Evolutionary conservation across 208 protist genomes (phyloP), one percentile per base, ranked within the genome.

Genomic region (Crithidia fasciculata): DNA sequence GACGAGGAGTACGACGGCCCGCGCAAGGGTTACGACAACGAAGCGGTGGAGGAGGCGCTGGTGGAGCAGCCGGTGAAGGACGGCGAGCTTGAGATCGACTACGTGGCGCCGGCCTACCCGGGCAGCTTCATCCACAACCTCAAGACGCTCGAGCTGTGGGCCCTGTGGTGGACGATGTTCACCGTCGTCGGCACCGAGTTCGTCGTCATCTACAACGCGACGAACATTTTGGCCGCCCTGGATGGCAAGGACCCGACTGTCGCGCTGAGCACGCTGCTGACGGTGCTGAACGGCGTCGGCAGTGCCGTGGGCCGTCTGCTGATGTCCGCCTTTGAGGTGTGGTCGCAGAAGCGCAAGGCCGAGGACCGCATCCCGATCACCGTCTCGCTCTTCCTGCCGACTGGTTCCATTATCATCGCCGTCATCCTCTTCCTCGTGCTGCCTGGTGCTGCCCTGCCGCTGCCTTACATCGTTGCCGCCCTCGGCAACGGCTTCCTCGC

Each of bases 311-410:
- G 88, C 39, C 80, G 88, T n/a, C 58, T 93, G 55, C 28, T 79
- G 47, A 89, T 90, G 83, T 84, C 80, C 4, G 58, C 18, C 43
- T 87, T 89, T 61, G 85, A 93, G 69, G 59, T 89, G 40, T 83
- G 75, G 78, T 77, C 84, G 53, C 82, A 89, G 69, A 80, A 82
- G 57, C 81, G 82, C 41, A 78, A 70, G 39, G 49, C 88, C 47
- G 88, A 90, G 70, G 54, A 89, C 41, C 85, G 85, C 60, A 83
- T 93, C 62, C 85, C 85, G 18, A 82, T 93, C 36, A 90, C 85
- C 3, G 52, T 82, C 15, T 67, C 80, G 0, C 59, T 86, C 0
- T 89, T 87, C 53, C 15, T 87, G 28, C 83, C 88, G 0, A 81
- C 81, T 16, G 28, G 53, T 45, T 72, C 61, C 8, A 80, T 88